These are phyloP conservation scores for Exophiala lecanii-corni DNA, from an alignment of 2,329 filamentous ascomycete species.

Conservation along the genomic window DNA sequence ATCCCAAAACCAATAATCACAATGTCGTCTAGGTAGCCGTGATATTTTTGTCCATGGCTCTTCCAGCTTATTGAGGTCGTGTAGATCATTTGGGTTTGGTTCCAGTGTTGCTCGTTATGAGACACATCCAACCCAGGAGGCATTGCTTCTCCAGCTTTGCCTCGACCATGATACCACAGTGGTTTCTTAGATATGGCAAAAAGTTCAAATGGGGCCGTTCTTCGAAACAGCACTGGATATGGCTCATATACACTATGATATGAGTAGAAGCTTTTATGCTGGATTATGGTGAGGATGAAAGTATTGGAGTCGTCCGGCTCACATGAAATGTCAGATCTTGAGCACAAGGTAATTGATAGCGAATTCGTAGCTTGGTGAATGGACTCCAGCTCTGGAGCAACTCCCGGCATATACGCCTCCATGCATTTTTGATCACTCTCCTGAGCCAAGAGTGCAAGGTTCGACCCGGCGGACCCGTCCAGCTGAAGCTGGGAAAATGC, in stretches of 20 bases:
- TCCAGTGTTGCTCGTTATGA: constrained; percentile 10
- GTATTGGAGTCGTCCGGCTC: constrained; percentile 45
- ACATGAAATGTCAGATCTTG: constrained; percentile 44
- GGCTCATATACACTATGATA: constrained; percentile 37
- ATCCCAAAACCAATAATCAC: constrained; percentile 54
- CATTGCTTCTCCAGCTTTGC: constrained; percentile 10
- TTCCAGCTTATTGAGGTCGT: constrained; percentile 57
- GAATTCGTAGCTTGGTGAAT: constrained; percentile 60
- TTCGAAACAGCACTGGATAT: constrained; percentile 23
- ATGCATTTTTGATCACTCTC: constrained; percentile 45
- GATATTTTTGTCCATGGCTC: constrained; percentile 43
- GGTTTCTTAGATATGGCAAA: constrained; percentile 33
- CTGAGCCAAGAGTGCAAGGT: constrained; percentile 41
- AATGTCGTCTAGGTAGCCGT: constrained; percentile 54
- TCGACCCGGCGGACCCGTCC: constrained; percentile 45
- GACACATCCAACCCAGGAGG: not conserved
- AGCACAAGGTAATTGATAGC: constrained; percentile 52
- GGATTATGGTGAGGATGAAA: constrained; percentile 52
- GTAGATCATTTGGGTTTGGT: constrained; percentile 53
- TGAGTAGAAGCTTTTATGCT: constrained; percentile 49
- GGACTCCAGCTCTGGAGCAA: constrained; percentile 37
- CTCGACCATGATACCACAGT: constrained; percentile 53
- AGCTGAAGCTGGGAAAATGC: constrained; percentile 43
- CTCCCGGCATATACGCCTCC: constrained; percentile 41
- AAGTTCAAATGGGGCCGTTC: constrained; percentile 18